Percentiles rank a stretch among this genome's conserved stretches.
Conservation (phyloP, 768 basidiomycete genomes). For the Xanthoconium purpureum region DNA sequence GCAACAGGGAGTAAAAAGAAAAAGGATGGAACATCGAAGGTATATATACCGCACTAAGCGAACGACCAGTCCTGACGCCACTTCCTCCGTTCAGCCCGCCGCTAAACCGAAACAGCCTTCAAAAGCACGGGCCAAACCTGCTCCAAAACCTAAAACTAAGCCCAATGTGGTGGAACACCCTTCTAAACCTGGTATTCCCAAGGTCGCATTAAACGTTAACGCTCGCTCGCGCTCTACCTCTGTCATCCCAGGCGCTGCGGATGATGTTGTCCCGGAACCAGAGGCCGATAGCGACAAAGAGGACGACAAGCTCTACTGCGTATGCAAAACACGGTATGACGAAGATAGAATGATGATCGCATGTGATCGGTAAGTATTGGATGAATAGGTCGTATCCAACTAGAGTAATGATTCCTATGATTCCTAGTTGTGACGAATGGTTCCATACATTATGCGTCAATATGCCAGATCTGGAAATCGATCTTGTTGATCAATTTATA, state of each 20-base stretch:
- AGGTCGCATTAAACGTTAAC: slow-evolving; percentile 25
- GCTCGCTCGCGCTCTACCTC: slow-evolving; percentile 69
- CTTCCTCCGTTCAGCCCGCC: slow-evolving; percentile 10
- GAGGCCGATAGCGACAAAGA: slow-evolving; percentile 40
- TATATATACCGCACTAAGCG: slow-evolving; percentile 1
- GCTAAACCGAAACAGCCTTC: slow-evolving; percentile 29
- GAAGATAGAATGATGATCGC: slow-evolving; percentile 91
- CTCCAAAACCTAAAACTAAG: slow-evolving; percentile 29
- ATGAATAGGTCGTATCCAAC: background rate
- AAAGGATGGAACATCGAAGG: slow-evolving; percentile 25
- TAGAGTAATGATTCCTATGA: background rate
- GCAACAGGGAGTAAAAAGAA: slow-evolving; percentile 37
- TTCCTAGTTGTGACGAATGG: slow-evolving; percentile 87
- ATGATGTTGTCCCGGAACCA: slow-evolving; percentile 45
- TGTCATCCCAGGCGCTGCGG: slow-evolving; percentile 52
- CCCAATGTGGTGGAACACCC: slow-evolving; percentile 7
- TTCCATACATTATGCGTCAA: slow-evolving; percentile 85
- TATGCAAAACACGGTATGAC: slow-evolving; percentile 85
- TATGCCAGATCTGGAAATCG: slow-evolving; percentile 77
- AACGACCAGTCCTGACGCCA: background rate
- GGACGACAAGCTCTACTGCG: slow-evolving; percentile 72
- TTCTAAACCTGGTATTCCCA: slow-evolving; percentile 20
- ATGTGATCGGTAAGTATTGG: slow-evolving; percentile 70
- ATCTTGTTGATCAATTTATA: slow-evolving; percentile 89
- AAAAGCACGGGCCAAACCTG: slow-evolving; percentile 33